These are phyloP conservation scores for Vitis cinerea DNA, from an alignment of 164 flowering plant genomes.

Conservation along the genomic window DNA sequence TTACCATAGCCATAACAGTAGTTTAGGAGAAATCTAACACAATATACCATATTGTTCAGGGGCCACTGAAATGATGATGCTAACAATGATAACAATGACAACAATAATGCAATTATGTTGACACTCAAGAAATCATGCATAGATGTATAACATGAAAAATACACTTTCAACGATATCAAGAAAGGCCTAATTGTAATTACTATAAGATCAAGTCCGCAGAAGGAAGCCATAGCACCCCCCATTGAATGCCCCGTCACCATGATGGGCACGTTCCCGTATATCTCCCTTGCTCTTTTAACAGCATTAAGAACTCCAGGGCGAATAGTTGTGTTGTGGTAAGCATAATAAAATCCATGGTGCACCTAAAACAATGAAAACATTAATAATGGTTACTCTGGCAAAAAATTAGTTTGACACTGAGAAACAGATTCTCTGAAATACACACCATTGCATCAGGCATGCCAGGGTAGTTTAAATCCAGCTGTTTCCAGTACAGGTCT, in stretches of 20 bases:
- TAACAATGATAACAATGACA: neutral
- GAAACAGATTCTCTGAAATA: neutral
- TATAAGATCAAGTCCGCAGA: conserved; percentile 84
- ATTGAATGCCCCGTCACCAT: conserved; percentile 98
- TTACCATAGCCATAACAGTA: too few relatives aligned
- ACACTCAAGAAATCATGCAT: too few relatives aligned
- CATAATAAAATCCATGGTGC: conserved; percentile 90
- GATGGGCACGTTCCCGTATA: conserved; percentile 63
- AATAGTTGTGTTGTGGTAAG: conserved; percentile 88
- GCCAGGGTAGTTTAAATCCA: conserved; percentile 82
- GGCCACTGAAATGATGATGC: neutral
- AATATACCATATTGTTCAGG: neutral
- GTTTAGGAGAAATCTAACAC: neutral
- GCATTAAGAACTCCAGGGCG: conserved; percentile 71
- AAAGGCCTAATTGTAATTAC: conserved; percentile 33
- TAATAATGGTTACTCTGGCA: neutral
- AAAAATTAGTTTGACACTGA: neutral
- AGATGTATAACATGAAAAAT: too few relatives aligned
- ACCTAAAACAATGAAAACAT: conserved; percentile 51
- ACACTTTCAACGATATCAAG: neutral
- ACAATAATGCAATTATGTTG: too few relatives aligned
- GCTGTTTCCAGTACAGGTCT: conserved; percentile 95
- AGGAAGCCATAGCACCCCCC: conserved; percentile 99
- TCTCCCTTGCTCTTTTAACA: conserved; percentile 57
- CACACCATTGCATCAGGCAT: conserved; percentile 89